Evolutionary conservation across 305 asterid species (phyloP).

Genomic region (Lippia alba): DNA sequence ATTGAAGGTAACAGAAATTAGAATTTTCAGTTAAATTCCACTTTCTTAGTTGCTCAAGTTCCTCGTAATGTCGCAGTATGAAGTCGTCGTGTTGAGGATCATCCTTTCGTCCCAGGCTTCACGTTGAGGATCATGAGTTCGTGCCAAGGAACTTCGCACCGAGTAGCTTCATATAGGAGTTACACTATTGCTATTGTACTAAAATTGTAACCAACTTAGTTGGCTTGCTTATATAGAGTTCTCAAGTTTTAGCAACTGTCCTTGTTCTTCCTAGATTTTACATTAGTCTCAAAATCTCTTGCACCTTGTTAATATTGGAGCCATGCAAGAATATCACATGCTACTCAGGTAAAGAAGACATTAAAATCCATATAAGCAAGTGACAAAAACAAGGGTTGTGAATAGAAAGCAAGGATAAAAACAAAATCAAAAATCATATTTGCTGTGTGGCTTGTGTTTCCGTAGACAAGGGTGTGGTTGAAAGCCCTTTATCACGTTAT

Average conservation of each 20-base stretch:
- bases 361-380: neutral
- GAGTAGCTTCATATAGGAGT: neutral
- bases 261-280: no score
- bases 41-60: neutral
- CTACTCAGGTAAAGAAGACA: neutral
- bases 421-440: slow-evolving; percentile 21
- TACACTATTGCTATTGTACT: neutral
- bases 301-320: no score
- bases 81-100: neutral
- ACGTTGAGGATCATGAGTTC: no score
- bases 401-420: slow-evolving; percentile 34
- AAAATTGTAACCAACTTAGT: neutral
- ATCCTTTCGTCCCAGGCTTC: no score
- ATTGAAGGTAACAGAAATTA: slow-evolving; percentile 18
- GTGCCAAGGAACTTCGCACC: no score
- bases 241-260: no score
- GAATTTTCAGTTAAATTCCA: neutral
- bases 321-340: neutral
- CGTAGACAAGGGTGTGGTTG: slow-evolving; percentile 59
- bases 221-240: neutral
- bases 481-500: slow-evolving; percentile 68
- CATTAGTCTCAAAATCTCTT: no score
- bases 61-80: slow-evolving; percentile 18
- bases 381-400: slow-evolving; percentile 21
- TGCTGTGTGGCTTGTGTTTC: slow-evolving; percentile 54